phyloP scores from a whole-genome alignment of 208 protist genomes.

The Wallacemonas sp. region DNA sequence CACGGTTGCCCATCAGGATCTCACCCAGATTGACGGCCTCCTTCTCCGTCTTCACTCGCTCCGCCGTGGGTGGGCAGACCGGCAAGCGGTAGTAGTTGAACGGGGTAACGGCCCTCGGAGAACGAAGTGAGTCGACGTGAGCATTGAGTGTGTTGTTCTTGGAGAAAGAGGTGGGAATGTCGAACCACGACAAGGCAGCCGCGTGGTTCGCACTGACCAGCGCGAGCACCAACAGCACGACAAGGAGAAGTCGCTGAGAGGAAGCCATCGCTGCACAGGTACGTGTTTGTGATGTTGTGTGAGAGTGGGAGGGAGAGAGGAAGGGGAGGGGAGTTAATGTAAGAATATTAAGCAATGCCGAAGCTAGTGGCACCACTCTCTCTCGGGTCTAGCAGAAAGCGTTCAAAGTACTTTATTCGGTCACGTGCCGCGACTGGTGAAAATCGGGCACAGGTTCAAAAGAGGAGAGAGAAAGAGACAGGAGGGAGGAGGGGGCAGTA shows the following conservation, averaged over 20 bases:
- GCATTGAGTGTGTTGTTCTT: constrained; percentile 21
- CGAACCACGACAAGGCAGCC: neutral
- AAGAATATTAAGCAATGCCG: too few relatives aligned
- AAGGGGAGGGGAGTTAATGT: too few relatives aligned
- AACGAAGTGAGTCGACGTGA: constrained; percentile 92
- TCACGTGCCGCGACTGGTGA: too few relatives aligned
- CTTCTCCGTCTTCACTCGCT: constrained; percentile 30
- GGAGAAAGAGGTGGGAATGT: constrained; percentile 20
- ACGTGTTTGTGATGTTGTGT: too few relatives aligned
- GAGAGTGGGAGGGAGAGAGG: too few relatives aligned
- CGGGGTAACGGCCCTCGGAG: constrained; percentile 85
- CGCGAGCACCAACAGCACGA: neutral
- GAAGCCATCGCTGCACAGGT: neutral
- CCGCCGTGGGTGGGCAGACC: constrained; percentile 72
- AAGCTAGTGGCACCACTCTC: too few relatives aligned
- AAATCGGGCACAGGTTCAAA: too few relatives aligned
- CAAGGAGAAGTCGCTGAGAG: neutral
- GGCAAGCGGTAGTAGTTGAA: constrained; percentile 94
- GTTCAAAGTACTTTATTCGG: too few relatives aligned
- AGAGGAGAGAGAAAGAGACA: too few relatives aligned
- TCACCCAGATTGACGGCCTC: constrained; percentile 93
- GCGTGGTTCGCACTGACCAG: neutral
- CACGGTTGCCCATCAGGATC: constrained; percentile 93
- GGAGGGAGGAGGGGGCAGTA: too few relatives aligned
- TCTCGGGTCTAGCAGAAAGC: too few relatives aligned